A percentile compares a stretch with the other conserved stretches of the same genome.
phyloP scores from a whole-genome alignment of 108 stramenopile species.

The Fistulifera pelliculosa region DNA sequence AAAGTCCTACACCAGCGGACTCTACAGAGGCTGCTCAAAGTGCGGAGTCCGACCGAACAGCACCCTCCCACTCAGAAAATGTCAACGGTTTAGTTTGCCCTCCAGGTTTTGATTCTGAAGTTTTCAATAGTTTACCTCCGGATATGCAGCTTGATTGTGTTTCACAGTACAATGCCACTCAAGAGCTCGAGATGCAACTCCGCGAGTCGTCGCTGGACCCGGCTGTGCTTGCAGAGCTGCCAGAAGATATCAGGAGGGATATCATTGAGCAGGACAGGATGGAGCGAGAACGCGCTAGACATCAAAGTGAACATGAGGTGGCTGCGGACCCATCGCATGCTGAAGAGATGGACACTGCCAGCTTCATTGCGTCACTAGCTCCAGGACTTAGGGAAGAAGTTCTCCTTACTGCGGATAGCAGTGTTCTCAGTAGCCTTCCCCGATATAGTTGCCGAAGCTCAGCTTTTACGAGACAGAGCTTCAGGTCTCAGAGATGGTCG shows the following conservation, averaged over 20 bases:
- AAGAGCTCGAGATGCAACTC: slow-evolving; percentile 55
- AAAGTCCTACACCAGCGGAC: background rate
- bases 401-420: slow-evolving; percentile 79
- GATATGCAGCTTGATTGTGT: slow-evolving; percentile 91
- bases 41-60: slow-evolving; percentile 4
- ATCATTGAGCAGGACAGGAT: slow-evolving; percentile 87
- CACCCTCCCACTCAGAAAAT: slow-evolving; percentile 11
- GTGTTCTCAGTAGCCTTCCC: slow-evolving; percentile 76
- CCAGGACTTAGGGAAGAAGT: slow-evolving; percentile 89
- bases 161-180: slow-evolving; percentile 47
- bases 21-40: background rate
- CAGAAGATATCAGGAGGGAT: slow-evolving; percentile 89
- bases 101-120: slow-evolving; percentile 83
- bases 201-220: slow-evolving; percentile 85
- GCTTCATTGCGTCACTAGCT: slow-evolving; percentile 83
- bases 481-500: slow-evolving; percentile 25
- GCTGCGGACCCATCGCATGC: slow-evolving; percentile 88
- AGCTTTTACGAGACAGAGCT: slow-evolving; percentile 79
- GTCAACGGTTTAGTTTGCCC: slow-evolving; percentile 65
- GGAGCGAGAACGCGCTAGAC: slow-evolving; percentile 46
- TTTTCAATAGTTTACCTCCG: slow-evolving; percentile 78
- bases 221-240: slow-evolving; percentile 89
- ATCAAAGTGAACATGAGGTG: slow-evolving; percentile 21
- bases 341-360: slow-evolving; percentile 87
- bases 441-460: slow-evolving; percentile 82